A percentile compares a stretch with the other conserved stretches of the same genome.
Evolutionary conservation across 192 early-diverging fungal species (phyloP).

Genomic region (Thamnidium elegans): DNA sequence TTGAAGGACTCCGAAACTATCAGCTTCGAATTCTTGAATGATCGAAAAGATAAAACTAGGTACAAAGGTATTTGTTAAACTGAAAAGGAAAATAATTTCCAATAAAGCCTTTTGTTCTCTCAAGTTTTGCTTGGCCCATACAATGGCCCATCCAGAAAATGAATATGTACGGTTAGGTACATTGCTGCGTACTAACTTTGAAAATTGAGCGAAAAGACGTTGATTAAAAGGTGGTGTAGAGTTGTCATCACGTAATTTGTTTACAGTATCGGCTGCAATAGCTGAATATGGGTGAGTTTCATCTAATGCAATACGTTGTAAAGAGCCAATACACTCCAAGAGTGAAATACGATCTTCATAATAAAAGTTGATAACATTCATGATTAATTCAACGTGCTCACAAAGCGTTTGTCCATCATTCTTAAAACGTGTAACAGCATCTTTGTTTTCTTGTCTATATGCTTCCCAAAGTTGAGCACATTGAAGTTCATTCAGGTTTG

Average conservation of each 20-base stretch:
- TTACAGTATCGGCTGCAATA: slow-evolving; percentile 9
- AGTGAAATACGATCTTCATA: slow-evolving; percentile 25
- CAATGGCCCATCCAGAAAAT: slow-evolving; percentile 18
- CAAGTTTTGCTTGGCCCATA: slow-evolving; percentile 41
- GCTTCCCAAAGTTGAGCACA: slow-evolving; percentile 25
- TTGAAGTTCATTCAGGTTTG: slow-evolving; percentile 43
- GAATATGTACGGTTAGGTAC: slow-evolving; percentile 29
- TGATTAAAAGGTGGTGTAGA: slow-evolving; percentile 2
- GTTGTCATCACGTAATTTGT: background rate
- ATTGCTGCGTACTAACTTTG: slow-evolving; percentile 8
- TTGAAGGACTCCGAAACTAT: slow-evolving; percentile 40
- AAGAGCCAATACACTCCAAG: slow-evolving; percentile 19
- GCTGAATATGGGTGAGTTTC: slow-evolving; percentile 11
- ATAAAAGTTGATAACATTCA: slow-evolving; percentile 18
- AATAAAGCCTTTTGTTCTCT: slow-evolving; percentile 43
- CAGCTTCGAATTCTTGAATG: slow-evolving; percentile 37
- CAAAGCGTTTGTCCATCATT: background rate
- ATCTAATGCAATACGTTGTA: slow-evolving; percentile 18
- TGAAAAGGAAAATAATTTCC: slow-evolving; percentile 37
- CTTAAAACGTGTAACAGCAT: background rate
- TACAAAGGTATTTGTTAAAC: slow-evolving; percentile 5
- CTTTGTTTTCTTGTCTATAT: slow-evolving; percentile 17
- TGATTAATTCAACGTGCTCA: slow-evolving; percentile 8
- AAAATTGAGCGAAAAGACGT: slow-evolving; percentile 21
- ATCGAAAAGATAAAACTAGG: slow-evolving; percentile 21